Evolutionary conservation across 148 eudicot genomes (phyloP).

Genomic region (Camellia granthamiana): DNA sequence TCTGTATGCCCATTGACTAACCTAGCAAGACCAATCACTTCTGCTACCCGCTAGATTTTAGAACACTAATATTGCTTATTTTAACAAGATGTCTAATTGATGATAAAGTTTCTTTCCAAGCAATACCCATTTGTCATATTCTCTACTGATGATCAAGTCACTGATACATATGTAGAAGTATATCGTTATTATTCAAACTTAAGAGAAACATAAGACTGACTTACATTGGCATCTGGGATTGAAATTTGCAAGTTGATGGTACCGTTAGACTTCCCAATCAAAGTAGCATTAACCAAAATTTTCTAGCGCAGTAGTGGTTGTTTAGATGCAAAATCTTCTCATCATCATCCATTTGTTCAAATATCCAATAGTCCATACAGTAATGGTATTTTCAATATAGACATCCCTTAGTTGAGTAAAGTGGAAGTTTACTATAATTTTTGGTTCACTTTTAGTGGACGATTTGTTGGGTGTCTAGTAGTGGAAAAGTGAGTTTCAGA

Average conservation of each 20-base stretch:
- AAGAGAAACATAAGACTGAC: background rate
- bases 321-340: background rate
- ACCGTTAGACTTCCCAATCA: background rate
- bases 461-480: background rate
- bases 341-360: background rate
- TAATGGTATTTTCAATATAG: background rate
- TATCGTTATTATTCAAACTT: background rate
- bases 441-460: background rate
- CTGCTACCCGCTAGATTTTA: background rate
- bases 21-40: background rate
- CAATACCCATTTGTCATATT: background rate
- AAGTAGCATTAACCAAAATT: background rate
- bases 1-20: background rate
- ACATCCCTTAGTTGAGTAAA: background rate
- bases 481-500: background rate
- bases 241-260: background rate
- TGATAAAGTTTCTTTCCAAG: background rate
- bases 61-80: background rate
- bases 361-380: background rate
- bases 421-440: background rate
- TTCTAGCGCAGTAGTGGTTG: background rate
- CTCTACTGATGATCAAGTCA: no score
- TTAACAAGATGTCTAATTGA: background rate
- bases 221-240: background rate
- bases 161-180: background rate